phyloP scores from a whole-genome alignment of 768 basidiomycete genomes.

The Lyophyllum semitale region DNA sequence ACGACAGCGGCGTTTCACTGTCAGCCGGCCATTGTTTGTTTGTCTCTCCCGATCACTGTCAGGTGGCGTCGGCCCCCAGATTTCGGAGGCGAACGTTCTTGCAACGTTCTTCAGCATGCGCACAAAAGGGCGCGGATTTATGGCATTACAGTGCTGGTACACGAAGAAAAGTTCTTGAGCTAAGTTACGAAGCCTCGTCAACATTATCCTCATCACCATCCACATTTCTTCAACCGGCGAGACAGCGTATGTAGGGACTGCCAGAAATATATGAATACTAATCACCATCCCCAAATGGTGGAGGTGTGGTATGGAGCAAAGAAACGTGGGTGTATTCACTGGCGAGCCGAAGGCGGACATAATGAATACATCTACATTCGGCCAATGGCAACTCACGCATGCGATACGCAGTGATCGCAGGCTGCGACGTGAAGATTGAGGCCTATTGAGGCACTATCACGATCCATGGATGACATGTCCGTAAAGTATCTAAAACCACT shows the following conservation, averaged over 20 bases:
- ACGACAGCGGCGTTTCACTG: background rate
- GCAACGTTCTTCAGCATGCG: background rate
- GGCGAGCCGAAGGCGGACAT: background rate
- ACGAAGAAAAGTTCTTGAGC: no score
- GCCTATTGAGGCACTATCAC: no score
- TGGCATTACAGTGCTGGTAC: no score
- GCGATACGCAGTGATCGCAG: background rate
- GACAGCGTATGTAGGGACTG: no score
- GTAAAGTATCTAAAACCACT: no score
- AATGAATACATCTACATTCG: background rate
- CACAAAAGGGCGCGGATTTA: background rate
- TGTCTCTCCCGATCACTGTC: conserved; percentile 11
- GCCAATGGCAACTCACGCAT: background rate
- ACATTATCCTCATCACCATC: no score
- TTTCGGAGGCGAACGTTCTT: conserved; percentile 7
- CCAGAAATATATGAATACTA: no score
- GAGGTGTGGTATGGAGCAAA: no score
- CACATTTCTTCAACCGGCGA: no score
- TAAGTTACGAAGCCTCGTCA: no score
- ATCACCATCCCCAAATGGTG: no score
- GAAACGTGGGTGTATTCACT: background rate
- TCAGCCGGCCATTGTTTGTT: conserved; percentile 14
- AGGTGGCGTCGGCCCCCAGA: conserved; percentile 2
- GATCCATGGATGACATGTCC: no score
- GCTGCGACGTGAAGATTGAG: background rate